Base-by-base conservation (phyloP, 768 basidiomycete genomes). In the Boletales sp. region DNA sequence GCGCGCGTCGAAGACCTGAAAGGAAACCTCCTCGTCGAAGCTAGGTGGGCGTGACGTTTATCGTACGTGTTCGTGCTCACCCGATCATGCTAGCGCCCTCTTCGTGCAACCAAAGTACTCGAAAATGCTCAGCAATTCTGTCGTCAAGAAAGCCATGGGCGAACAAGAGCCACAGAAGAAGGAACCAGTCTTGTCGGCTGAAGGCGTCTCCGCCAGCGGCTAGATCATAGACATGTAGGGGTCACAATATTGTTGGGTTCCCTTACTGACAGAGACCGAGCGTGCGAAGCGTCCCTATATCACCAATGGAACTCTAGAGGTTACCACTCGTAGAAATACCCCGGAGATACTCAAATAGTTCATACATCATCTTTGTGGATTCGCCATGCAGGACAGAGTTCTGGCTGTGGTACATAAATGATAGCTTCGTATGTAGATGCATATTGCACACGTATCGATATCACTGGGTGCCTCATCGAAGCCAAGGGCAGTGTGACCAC, bases 41-140 rank as follows among this genome's bases (percentile, higher is more conserved):
- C 93, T 1, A 76, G 72, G 92, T 92, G 60, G 56, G 85, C 79
- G n/a, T 5, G 18, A 8, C 40, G 12, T 2, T 4, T 21, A 0
- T 46, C 27, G 4, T 30, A 34, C 34, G 8, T 24, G 18, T n/a
- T 43, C 39, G 8, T 45, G 15, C n/a, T 47, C 29, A 51, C 31
- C 9, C 18, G 38, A 15, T 30, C 24, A 5, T 32, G 27, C 8
- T 61, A 91, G 90, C 0, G 89, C 81, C 0, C 74, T 86, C 34
- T 97, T 95, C 60, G 82, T 97, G 13, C 92, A 97, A 60, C 94
- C 94, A 2, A 83, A 82, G 50, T 93, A 94, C 59, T 88, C 94
- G 3, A 82, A 84, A 49, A 73, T 93, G 43, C 74, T 97, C 24
- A 81, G 83, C 56, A 77, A 78, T 34, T 71, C 69, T 2, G 74